These are phyloP conservation scores for Macrolepiota dolichaula DNA, from an alignment of 768 basidiomycete species.

Conservation along the genomic window DNA sequence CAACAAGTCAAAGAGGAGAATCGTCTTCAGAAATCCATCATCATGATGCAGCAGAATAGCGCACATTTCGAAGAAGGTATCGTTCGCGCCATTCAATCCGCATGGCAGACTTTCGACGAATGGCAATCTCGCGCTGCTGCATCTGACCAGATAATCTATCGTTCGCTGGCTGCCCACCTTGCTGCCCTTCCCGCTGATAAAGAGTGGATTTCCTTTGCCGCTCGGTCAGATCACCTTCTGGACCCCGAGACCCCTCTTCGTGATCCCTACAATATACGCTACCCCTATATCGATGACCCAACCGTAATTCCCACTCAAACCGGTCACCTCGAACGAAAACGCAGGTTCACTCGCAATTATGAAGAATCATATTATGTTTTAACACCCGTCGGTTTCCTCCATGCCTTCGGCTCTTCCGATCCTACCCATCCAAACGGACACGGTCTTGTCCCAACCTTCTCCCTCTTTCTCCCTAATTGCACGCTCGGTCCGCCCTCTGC, in stretches of 20 bases:
- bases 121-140: slow-evolving; percentile 81
- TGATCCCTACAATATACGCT: slow-evolving; percentile 71
- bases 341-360: slow-evolving; percentile 86
- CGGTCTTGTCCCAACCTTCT: slow-evolving; percentile 67
- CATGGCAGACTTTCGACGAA: slow-evolving; percentile 96
- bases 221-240: slow-evolving; percentile 89
- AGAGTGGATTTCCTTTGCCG: slow-evolving; percentile 96
- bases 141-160: slow-evolving; percentile 74
- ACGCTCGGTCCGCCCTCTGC: slow-evolving; percentile 90
- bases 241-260: slow-evolving; percentile 95
- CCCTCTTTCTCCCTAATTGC: slow-evolving; percentile 90
- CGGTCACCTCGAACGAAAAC: slow-evolving; percentile 92
- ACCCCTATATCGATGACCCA: slow-evolving; percentile 90
- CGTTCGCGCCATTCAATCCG: slow-evolving; percentile 91
- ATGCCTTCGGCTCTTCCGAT: slow-evolving; percentile 84
- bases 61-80: slow-evolving; percentile 97
- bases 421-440: slow-evolving; percentile 38
- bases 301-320: slow-evolving; percentile 82
- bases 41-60: slow-evolving; percentile 97
- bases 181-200: slow-evolving; percentile 76
- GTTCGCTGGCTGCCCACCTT: slow-evolving; percentile 68
- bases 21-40: slow-evolving; percentile 92
- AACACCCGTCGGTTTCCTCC: slow-evolving; percentile 93
- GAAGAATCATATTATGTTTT: slow-evolving; percentile 88
- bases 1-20: slow-evolving; percentile 98